Percentiles rank a stretch among this genome's conserved stretches.
Conservation (phyloP, 176 grass and related monocot species). For the Cocos nucifera region DNA sequence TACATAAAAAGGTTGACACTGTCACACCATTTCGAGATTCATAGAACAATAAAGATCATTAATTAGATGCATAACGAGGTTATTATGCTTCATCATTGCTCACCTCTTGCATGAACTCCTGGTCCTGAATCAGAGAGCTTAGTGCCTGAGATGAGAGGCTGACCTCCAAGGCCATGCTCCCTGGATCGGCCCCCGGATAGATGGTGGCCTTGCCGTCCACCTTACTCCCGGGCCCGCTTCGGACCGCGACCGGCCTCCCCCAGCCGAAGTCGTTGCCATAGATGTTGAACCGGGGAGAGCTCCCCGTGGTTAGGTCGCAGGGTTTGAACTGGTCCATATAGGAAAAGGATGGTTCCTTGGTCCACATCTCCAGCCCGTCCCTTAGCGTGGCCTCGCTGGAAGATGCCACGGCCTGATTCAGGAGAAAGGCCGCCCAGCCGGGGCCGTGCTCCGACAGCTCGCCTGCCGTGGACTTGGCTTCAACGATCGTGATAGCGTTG, state of each 20-base stretch:
- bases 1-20: too few species aligned
- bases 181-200: background rate
- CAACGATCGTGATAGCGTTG: conserved; percentile 81
- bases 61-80: too few species aligned
- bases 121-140: background rate
- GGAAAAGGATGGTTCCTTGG: conserved; percentile 67
- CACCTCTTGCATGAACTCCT: background rate
- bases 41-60: too few species aligned
- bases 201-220: conserved; percentile 58
- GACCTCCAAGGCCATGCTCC: conserved; percentile 9
- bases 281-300: conserved; percentile 90
- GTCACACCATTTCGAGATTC: too few species aligned
- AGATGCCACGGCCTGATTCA: conserved; percentile 47
- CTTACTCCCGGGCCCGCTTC: conserved; percentile 84
- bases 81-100: too few species aligned
- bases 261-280: conserved; percentile 89
- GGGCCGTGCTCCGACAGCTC: conserved; percentile 57
- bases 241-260: conserved; percentile 63
- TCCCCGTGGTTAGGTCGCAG: conserved; percentile 67
- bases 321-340: conserved; percentile 76
- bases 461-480: conserved; percentile 46
- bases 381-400: conserved; percentile 39
- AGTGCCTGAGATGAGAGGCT: background rate
- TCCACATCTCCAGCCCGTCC: conserved; percentile 40
- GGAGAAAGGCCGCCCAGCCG: conserved; percentile 42